phyloP scores from a whole-genome alignment of 352 stramenopile genomes.

The Globisporangium okanoganense region DNA sequence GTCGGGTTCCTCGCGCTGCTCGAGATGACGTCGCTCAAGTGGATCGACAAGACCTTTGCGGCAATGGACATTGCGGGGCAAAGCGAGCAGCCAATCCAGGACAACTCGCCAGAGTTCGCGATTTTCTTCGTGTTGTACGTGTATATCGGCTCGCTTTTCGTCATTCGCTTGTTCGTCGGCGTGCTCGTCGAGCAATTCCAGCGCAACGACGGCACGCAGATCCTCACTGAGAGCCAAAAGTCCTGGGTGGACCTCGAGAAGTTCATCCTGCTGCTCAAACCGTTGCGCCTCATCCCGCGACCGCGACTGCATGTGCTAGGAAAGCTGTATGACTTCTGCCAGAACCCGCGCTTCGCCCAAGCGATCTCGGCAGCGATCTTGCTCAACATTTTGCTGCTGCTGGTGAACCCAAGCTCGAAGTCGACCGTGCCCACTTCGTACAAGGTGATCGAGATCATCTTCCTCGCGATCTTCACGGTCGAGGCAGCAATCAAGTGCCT shows the following conservation, averaged over 20 bases:
- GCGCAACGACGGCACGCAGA: slow-evolving; percentile 79
- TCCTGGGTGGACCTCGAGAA: slow-evolving; percentile 80
- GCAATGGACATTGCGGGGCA: slow-evolving; percentile 67
- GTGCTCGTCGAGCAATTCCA: slow-evolving; percentile 83
- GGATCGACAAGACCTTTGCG: slow-evolving; percentile 72
- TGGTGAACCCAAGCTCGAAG: slow-evolving; percentile 46
- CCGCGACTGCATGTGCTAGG: slow-evolving; percentile 27
- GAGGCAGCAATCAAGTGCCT: slow-evolving; percentile 59
- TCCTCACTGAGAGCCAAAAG: slow-evolving; percentile 74
- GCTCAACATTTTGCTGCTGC: slow-evolving; percentile 63
- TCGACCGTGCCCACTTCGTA: slow-evolving; percentile 30
- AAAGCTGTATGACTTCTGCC: slow-evolving; percentile 52
- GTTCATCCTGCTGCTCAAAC: slow-evolving; percentile 70
- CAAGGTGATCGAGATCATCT: slow-evolving; percentile 65
- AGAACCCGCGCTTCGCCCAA: slow-evolving; percentile 52
- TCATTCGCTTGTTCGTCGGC: slow-evolving; percentile 75
- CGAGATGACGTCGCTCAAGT: slow-evolving; percentile 82
- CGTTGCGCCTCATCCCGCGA: slow-evolving; percentile 47
- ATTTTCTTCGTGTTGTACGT: slow-evolving; percentile 77
- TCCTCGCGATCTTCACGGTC: slow-evolving; percentile 51
- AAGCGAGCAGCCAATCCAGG: slow-evolving; percentile 40
- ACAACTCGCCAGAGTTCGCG: slow-evolving; percentile 41
- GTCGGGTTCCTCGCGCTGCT: slow-evolving; percentile 60
- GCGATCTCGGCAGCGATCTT: slow-evolving; percentile 57
- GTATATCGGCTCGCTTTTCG: slow-evolving; percentile 73